Percentiles rank a stretch among this genome's conserved stretches.
These are phyloP conservation scores for Trametes maxima DNA, from an alignment of 768 basidiomycete genomes.

Conservation along the genomic window DNA sequence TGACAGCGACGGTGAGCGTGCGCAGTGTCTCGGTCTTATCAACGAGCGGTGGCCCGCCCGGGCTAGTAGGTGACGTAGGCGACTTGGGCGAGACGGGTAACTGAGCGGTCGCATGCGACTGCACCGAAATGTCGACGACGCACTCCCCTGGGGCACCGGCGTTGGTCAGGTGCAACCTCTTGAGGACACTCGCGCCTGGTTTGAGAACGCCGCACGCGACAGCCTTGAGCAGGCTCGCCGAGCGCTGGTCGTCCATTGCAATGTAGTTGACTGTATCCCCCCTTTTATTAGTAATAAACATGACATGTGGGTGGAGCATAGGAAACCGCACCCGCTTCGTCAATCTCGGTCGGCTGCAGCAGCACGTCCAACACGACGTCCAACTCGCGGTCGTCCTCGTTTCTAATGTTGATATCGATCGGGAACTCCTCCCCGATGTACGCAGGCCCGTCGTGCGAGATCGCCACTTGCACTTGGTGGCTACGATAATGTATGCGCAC, in stretches of 20 bases:
- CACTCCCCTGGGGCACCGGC: conserved; percentile 69
- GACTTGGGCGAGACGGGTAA: conserved; percentile 17
- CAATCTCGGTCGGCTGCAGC: conserved; percentile 78
- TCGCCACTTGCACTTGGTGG: conserved; percentile 55
- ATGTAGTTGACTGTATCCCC: conserved; percentile 57
- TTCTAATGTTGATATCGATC: conserved; percentile 68
- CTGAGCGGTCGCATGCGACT: conserved; percentile 46
- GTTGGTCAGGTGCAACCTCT: conserved; percentile 65
- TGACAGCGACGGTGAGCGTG: conserved; percentile 66
- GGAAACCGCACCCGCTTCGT: conserved; percentile 59
- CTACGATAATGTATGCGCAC: conserved; percentile 63
- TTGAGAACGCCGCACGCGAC: conserved; percentile 63
- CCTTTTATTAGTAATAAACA: not conserved
- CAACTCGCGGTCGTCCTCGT: conserved; percentile 69
- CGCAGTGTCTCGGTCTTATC: conserved; percentile 62
- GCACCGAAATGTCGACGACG: conserved; percentile 79
- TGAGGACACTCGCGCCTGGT: conserved; percentile 58
- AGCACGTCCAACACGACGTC: conserved; percentile 73
- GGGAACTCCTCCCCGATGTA: conserved; percentile 83
- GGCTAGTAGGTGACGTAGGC: conserved; percentile 25
- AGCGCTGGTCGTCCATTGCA: conserved; percentile 60
- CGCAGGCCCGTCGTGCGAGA: conserved; percentile 68
- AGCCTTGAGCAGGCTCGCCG: conserved; percentile 74
- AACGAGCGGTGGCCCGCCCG: conserved; percentile 32
- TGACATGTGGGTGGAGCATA: not conserved